Conservation (phyloP, 306 rosid species). For the Prunus salicina region DNA sequence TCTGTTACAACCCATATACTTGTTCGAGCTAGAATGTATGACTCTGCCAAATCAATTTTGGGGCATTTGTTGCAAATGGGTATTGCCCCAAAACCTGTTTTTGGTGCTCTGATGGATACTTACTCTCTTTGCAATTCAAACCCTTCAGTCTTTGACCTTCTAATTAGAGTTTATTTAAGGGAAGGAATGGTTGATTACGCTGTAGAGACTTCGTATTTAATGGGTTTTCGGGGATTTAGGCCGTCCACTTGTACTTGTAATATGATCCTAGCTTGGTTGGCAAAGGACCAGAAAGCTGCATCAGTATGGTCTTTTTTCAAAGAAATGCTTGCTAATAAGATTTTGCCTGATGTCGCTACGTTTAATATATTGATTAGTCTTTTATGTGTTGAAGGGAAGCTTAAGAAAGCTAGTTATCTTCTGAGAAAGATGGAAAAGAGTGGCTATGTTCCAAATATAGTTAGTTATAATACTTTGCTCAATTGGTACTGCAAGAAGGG, state of each 20-base stretch:
- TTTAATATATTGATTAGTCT: slow-evolving; percentile 59
- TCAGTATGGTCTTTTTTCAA: slow-evolving; percentile 61
- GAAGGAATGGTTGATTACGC: slow-evolving; percentile 60
- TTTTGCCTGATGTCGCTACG: slow-evolving; percentile 59
- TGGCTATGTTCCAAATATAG: slow-evolving; percentile 50
- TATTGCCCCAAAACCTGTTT: slow-evolving; percentile 44
- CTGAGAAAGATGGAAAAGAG: slow-evolving; percentile 63
- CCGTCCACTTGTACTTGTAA: slow-evolving; percentile 75
- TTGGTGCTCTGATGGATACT: slow-evolving; percentile 64
- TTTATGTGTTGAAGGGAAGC: slow-evolving; percentile 58
- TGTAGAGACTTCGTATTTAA: slow-evolving; percentile 50
- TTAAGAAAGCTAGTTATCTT: slow-evolving; percentile 52
- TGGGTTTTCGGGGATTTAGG: slow-evolving; percentile 58
- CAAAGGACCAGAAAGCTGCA: slow-evolving; percentile 42
- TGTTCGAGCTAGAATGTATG: slow-evolving; percentile 74
- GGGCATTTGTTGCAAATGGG: slow-evolving; percentile 42
- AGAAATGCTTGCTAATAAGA: slow-evolving; percentile 53
- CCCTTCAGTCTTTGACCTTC: slow-evolving; percentile 76
- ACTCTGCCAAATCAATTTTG: slow-evolving; percentile 55
- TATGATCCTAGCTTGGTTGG: slow-evolving; percentile 65
- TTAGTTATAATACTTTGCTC: slow-evolving; percentile 70
- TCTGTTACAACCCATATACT: slow-evolving; percentile 65
- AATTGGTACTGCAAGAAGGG: slow-evolving; percentile 74
- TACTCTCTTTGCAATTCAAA: slow-evolving; percentile 66
- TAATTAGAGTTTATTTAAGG: slow-evolving; percentile 58